Percentiles rank a stretch among this genome's conserved stretches.
These are phyloP conservation scores for Barnettozyma wickerhamii DNA, from an alignment of 805 yeast species.

Conservation along the genomic window DNA sequence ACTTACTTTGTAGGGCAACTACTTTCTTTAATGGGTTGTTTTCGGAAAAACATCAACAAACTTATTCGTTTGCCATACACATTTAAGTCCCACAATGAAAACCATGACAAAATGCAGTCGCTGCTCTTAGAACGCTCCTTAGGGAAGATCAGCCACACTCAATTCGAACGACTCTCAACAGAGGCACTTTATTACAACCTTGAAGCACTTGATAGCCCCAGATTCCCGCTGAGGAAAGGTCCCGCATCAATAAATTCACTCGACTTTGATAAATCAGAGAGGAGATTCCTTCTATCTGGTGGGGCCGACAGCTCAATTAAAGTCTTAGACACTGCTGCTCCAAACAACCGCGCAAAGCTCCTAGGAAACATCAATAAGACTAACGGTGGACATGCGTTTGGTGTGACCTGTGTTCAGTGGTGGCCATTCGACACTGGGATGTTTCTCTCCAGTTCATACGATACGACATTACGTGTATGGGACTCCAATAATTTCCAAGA, in stretches of 20 bases:
- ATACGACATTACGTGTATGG: slow-evolving; percentile 74
- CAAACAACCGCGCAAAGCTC: background rate
- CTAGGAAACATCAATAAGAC: slow-evolving; percentile 22
- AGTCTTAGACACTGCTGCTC: slow-evolving; percentile 48
- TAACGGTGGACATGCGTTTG: slow-evolving; percentile 56
- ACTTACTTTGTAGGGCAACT: too few relatives aligned
- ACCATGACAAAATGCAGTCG: slow-evolving; percentile 8
- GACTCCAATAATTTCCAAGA: slow-evolving; percentile 64
- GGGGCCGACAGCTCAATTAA: slow-evolving; percentile 67
- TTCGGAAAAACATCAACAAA: too few relatives aligned
- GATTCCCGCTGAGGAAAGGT: slow-evolving; percentile 16
- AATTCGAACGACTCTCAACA: slow-evolving; percentile 18
- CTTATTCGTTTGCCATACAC: too few relatives aligned
- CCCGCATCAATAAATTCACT: slow-evolving; percentile 49
- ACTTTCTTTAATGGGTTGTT: too few relatives aligned
- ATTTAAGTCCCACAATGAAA: background rate
- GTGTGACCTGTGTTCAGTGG: slow-evolving; percentile 75
- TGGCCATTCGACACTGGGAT: slow-evolving; percentile 87
- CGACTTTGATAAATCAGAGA: slow-evolving; percentile 45
- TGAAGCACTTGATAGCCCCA: slow-evolving; percentile 18
- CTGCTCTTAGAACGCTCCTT: slow-evolving; percentile 12
- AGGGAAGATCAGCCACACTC: slow-evolving; percentile 5
- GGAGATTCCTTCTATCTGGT: slow-evolving; percentile 57
- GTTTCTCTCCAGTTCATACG: slow-evolving; percentile 80
- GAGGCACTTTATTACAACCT: slow-evolving; percentile 23